phyloP scores from a whole-genome alignment of 2,329 filamentous ascomycete genomes.

The Penicillium sp. region DNA sequence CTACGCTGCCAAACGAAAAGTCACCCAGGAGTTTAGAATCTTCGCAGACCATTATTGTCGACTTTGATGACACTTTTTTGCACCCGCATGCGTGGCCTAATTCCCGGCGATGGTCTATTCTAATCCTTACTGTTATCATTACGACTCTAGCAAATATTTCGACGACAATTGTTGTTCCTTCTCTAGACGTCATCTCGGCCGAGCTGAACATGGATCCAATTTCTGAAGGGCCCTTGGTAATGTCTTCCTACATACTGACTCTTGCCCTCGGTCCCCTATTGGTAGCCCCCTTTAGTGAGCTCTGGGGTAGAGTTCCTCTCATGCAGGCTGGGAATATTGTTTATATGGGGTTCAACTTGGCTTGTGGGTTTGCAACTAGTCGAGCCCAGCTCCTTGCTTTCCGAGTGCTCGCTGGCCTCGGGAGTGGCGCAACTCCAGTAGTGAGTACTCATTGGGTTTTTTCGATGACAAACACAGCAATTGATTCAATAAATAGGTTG shows the following conservation, averaged over 20 bases:
- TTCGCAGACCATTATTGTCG: neutral
- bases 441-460: neutral
- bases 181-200: neutral
- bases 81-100: constrained; percentile 11
- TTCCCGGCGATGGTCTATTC: constrained; percentile 7
- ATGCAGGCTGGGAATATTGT: constrained; percentile 53
- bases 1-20: neutral
- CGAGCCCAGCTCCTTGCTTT: constrained; percentile 54
- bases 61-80: constrained; percentile 3
- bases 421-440: constrained; percentile 51
- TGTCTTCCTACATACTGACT: constrained; percentile 54
- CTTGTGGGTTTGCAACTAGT: constrained; percentile 54
- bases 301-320: constrained; percentile 52
- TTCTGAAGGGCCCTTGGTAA: neutral
- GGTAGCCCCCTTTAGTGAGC: constrained; percentile 50
- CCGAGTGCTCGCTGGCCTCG: constrained; percentile 56
- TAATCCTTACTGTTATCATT: neutral
- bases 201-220: neutral
- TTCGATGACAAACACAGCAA: neutral
- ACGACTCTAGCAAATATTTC: neutral
- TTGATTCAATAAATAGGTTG: constrained; percentile 3
- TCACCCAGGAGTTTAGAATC: neutral
- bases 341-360: constrained; percentile 53
- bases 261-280: constrained; percentile 51
- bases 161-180: neutral